Conservation (phyloP, 108 stramenopile genomes). For the Fragilariopsis cylindrus region DNA sequence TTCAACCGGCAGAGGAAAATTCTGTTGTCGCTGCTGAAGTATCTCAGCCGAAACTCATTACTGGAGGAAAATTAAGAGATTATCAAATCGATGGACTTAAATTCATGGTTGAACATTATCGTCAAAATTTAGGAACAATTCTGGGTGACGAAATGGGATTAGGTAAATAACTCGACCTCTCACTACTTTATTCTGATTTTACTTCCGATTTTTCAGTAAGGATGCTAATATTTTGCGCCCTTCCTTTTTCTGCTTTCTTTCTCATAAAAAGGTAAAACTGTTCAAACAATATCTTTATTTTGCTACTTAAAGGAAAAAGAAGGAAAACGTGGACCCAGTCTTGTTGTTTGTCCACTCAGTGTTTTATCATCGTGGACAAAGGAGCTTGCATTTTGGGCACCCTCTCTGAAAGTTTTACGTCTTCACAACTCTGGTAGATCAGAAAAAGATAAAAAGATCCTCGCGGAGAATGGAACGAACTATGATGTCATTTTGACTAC, state of each 20-base stretch:
- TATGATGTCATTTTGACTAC: conserved; percentile 69
- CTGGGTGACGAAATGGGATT: conserved; percentile 90
- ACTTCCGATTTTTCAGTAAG: neutral
- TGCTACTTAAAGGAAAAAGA: conserved; percentile 62
- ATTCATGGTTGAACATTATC: conserved; percentile 84
- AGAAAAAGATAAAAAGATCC: conserved; percentile 36
- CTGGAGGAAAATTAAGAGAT: conserved; percentile 59
- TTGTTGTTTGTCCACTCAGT: conserved; percentile 86
- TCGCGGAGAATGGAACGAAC: conserved; percentile 27
- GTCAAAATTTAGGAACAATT: conserved; percentile 64
- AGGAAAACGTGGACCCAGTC: conserved; percentile 69
- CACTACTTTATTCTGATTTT: neutral
- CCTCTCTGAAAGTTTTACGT: conserved; percentile 63
- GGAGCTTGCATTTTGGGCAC: conserved; percentile 82
- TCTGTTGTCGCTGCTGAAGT: neutral
- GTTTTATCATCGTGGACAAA: conserved; percentile 83
- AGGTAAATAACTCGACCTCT: neutral
- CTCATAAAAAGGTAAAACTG: conserved; percentile 70
- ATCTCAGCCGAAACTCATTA: neutral
- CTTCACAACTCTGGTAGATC: conserved; percentile 58
- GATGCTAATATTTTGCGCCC: neutral
- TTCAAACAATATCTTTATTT: conserved; percentile 88
- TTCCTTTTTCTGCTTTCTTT: neutral
- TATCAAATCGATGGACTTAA: conserved; percentile 90
- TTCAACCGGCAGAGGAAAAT: neutral